Percentiles rank a stretch among this genome's conserved stretches.
Evolutionary conservation across 352 stramenopile genomes (phyloP).

Genomic region (Pythium coloratum): DNA sequence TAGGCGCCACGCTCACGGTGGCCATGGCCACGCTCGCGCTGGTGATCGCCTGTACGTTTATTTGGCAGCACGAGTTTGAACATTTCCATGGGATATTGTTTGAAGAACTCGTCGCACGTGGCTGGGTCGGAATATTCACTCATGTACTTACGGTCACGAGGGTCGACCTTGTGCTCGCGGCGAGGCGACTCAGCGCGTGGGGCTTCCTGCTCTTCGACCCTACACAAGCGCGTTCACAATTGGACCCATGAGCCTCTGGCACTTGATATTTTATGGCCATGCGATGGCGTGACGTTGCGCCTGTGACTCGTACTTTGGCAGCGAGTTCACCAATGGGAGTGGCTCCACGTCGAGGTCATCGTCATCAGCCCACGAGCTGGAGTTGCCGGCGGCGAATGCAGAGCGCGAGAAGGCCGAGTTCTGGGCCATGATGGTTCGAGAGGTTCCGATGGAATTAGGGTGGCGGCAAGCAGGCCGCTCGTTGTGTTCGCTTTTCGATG

Average conservation of each 20-base stretch:
- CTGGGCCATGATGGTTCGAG: conserved; percentile 43
- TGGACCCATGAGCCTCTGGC: conserved; percentile 1
- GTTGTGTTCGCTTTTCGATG: conserved; percentile 14
- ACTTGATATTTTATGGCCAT: background rate
- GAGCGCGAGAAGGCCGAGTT: conserved; percentile 33
- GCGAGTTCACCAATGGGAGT: conserved; percentile 31
- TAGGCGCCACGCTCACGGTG: background rate
- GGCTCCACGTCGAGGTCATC: conserved; percentile 65
- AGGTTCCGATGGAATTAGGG: background rate
- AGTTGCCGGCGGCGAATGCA: conserved; percentile 48
- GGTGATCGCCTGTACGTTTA: conserved; percentile 24
- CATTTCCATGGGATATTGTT: background rate
- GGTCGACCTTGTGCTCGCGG: conserved; percentile 19
- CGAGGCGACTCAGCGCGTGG: conserved; percentile 18
- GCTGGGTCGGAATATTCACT: conserved; percentile 3
- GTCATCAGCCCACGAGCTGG: conserved; percentile 80
- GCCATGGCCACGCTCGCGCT: conserved; percentile 26
- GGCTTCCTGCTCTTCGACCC: conserved; percentile 34
- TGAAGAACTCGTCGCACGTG: background rate
- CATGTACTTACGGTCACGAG: conserved; percentile 28
- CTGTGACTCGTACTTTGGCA: conserved; percentile 39
- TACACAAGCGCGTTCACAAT: conserved; percentile 1
- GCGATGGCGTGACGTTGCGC: background rate
- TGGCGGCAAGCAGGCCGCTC: conserved; percentile 4
- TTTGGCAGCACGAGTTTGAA: background rate